A percentile compares a stretch with the other conserved stretches of the same genome.
These are phyloP conservation scores for Aspergillus pseudoviridinutans DNA, from an alignment of 2,329 filamentous ascomycete genomes.

Conservation along the genomic window DNA sequence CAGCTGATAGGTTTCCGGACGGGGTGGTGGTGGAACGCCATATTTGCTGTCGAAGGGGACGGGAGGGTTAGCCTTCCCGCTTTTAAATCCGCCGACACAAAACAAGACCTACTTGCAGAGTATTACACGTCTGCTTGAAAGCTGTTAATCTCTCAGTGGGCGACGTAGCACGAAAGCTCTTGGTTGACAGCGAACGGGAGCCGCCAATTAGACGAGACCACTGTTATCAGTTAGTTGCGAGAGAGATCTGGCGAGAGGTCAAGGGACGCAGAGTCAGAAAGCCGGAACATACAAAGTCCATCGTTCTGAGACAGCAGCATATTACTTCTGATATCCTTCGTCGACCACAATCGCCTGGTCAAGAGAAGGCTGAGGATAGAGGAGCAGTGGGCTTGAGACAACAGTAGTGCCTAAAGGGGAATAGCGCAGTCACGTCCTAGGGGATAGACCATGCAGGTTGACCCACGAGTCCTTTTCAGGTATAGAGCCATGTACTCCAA, in stretches of 20 bases:
- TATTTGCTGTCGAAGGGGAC: slow-evolving; percentile 46
- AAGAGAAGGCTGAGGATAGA: slow-evolving; percentile 8
- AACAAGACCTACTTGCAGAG: slow-evolving; percentile 47
- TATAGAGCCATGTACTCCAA: slow-evolving; percentile 5
- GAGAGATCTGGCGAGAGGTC: not conserved
- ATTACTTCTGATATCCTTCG: slow-evolving; percentile 16
- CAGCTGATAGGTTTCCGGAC: slow-evolving; percentile 48
- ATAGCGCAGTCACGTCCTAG: not conserved
- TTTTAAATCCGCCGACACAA: not conserved
- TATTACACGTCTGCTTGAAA: slow-evolving; percentile 60
- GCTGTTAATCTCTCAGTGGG: slow-evolving; percentile 58
- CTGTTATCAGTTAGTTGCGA: slow-evolving; percentile 30
- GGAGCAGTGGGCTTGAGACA: not conserved
- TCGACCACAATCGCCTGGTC: slow-evolving; percentile 9
- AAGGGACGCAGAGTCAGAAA: not conserved
- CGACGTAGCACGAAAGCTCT: slow-evolving; percentile 50
- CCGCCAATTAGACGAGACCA: slow-evolving; percentile 61
- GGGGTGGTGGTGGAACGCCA: slow-evolving; percentile 55
- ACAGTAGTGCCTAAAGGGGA: not conserved
- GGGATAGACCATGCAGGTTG: not conserved
- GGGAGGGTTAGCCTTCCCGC: not conserved
- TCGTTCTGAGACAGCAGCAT: slow-evolving; percentile 31
- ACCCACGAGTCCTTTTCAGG: slow-evolving; percentile 2
- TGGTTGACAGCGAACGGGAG: slow-evolving; percentile 43
- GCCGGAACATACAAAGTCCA: slow-evolving; percentile 44